Evolutionary conservation across 179 eudicot species (phyloP), one percentile per base, ranked within the genome.

Genomic region (Sideroxylon spinosum): DNA sequence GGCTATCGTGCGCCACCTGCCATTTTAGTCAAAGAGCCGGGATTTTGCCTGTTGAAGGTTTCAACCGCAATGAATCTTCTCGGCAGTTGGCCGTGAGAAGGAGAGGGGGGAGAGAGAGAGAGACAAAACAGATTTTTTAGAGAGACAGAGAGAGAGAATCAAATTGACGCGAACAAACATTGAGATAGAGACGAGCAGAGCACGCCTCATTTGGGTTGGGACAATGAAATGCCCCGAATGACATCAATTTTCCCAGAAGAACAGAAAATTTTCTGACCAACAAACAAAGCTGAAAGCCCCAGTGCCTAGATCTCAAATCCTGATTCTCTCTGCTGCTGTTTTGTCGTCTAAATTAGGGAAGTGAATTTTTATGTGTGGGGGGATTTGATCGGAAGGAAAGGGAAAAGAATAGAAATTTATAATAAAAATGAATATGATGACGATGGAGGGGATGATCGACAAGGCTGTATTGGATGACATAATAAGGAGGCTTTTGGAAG

Each of bases 381-480:
- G 23, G 68, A 14, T 28, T 61, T 14, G 74, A 49, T 50, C 44
- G 20, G 60, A 9, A 9, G 14, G 48, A 44, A 50, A 68, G 2
- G 2, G 65, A n/a, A 6, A 37, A 37, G 5, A 37, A 37, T 37
- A 37, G 5, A 37, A 37, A 3, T 37, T 37, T 37, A 37, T 3
- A 37, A 37, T 3, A 37, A 37, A 37, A 66, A 72, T 80, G 75
- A 88, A 85, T 80, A 90, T 92, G 94, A 92, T 90, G 92, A 90
- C 92, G 70, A 92, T 91, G 91, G 97, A 92, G 75, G 97, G 93
- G 73, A 86, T 85, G 86, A 94, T 94, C 95, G 97, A 94, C 71
- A 78, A 80, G 72, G 89, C 81, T 60, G 95, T 93, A 28, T 81
- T 94, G 81, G 97, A 94, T 65, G 98, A 94, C 68, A 89, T 93